Evolutionary conservation across 805 yeast genomes (phyloP).

Genomic region (Candida ipomoeae): DNA sequence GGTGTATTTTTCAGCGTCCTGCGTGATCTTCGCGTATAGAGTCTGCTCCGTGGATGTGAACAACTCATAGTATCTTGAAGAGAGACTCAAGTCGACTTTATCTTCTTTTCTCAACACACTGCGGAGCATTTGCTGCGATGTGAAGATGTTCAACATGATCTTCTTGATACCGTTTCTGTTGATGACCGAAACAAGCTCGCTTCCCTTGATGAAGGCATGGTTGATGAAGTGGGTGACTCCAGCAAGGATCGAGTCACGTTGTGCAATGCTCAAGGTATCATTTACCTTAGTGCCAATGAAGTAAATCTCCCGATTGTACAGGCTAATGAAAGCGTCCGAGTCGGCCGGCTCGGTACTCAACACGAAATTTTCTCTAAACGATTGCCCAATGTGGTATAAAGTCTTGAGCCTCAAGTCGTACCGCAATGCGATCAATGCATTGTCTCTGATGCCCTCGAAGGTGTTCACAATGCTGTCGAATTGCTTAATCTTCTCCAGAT

Average conservation of each 20-base stretch:
- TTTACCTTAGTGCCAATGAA: constrained; percentile 41
- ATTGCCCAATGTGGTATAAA: constrained; percentile 47
- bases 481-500: constrained; percentile 24
- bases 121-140: constrained; percentile 66
- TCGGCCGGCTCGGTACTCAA: constrained; percentile 55
- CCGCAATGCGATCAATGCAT: constrained; percentile 46
- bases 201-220: constrained; percentile 47
- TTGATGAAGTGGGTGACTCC: constrained; percentile 55
- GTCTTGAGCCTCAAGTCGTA: constrained; percentile 54
- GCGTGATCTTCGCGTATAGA: constrained; percentile 37
- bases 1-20: constrained; percentile 33
- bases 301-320: constrained; percentile 47
- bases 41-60: constrained; percentile 48
- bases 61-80: constrained; percentile 54
- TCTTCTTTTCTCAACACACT: constrained; percentile 51
- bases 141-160: constrained; percentile 56
- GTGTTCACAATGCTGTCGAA: constrained; percentile 35
- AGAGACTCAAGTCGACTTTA: constrained; percentile 48
- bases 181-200: constrained; percentile 46
- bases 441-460: constrained; percentile 34
- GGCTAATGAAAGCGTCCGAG: constrained; percentile 51
- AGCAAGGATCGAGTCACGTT: constrained; percentile 27
- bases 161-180: constrained; percentile 58
- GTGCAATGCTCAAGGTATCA: constrained; percentile 28
- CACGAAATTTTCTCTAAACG: constrained; percentile 49